Base-by-base conservation (phyloP, 768 basidiomycete species). In the Leccinum imitatum region DNA sequence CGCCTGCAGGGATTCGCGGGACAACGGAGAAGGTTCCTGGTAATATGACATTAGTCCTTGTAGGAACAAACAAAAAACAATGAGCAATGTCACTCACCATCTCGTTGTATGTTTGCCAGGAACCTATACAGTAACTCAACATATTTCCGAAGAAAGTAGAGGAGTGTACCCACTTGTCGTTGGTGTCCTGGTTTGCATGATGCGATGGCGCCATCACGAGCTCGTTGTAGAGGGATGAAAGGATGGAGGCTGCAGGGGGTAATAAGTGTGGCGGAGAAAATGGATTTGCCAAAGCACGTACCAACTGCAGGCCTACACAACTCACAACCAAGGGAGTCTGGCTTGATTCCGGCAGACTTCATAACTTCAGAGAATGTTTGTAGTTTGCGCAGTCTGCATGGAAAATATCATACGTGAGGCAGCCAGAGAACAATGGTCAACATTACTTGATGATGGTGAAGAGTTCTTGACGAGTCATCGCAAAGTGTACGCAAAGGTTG, bases 181-280 rank as follows among this genome's bases (percentile, higher is more conserved):
- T 89, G 3, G 87, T 89, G 60, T 89, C 87, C 68, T 90, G 88
- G 54, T 87, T 84, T 60, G 84, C 79, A 61, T 86, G 86, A 64
- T 89, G 87, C 13, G 72, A 77, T 0, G 84, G 82, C 15, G 80
- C 74, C 79, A 90, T 79, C 56, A 91, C 73, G 63, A 83, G 82
- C 63, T 88, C 87, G 62, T 89, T 90, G 72, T 81, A 84, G 7
- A 83, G 64, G 0, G 79, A 79, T 0, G 80, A 78, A 19, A 84
- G 71, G 54, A 84, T 79, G 48, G 68, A 71, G 13, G 64, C 75
- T 77, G 46, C 13, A 35, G 25, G 3, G 2, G 17, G 6, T 2
- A 13, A 14, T 58, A 17, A 58, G 39, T 41, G 41, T 41, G 9
- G 17, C 41, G 17, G 17, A 41, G 41, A 41, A 17, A 41, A 41